phyloP scores from a whole-genome alignment of 257 asterid genomes.

The Solanum lycopersicoides region DNA sequence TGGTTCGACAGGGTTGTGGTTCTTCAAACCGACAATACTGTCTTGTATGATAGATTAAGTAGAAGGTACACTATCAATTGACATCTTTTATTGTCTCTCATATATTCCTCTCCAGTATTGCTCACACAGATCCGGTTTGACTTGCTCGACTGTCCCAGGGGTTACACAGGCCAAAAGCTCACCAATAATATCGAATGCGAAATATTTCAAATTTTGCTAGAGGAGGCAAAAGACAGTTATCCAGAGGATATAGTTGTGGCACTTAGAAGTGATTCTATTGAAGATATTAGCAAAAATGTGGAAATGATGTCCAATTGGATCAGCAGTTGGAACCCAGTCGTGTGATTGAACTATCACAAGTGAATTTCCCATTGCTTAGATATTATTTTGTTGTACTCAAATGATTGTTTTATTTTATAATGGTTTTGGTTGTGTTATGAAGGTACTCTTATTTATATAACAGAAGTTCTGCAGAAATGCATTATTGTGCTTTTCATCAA shows the following conservation, averaged over 20 bases:
- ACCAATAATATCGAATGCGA: conserved; percentile 80
- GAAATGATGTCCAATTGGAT: conserved; percentile 51
- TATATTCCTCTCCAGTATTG: not conserved
- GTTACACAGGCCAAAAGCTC: conserved; percentile 75
- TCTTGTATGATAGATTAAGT: conserved; percentile 67
- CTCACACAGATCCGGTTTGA: not conserved
- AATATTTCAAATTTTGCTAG: conserved; percentile 76
- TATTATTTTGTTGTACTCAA: not conserved
- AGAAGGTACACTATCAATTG: conserved; percentile 30
- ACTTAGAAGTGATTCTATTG: conserved; percentile 49
- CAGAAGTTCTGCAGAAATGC: not conserved
- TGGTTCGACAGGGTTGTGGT: conserved; percentile 86
- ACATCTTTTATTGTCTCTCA: not conserved
- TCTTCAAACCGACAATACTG: conserved; percentile 67
- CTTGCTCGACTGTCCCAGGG: conserved; percentile 28
- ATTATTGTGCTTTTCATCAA: not conserved
- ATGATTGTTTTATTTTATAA: not conserved
- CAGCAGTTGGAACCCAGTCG: conserved; percentile 37
- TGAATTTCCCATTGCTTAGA: not conserved
- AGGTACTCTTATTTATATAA: not conserved
- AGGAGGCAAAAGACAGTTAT: conserved; percentile 89
- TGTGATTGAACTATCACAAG: conserved; percentile 3
- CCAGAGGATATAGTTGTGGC: conserved; percentile 62
- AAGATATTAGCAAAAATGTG: conserved; percentile 50
- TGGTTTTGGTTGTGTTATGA: not conserved